Evolutionary conservation across 495 filamentous ascomycete species (phyloP).

Genomic region (Aspergillus baeticus): DNA sequence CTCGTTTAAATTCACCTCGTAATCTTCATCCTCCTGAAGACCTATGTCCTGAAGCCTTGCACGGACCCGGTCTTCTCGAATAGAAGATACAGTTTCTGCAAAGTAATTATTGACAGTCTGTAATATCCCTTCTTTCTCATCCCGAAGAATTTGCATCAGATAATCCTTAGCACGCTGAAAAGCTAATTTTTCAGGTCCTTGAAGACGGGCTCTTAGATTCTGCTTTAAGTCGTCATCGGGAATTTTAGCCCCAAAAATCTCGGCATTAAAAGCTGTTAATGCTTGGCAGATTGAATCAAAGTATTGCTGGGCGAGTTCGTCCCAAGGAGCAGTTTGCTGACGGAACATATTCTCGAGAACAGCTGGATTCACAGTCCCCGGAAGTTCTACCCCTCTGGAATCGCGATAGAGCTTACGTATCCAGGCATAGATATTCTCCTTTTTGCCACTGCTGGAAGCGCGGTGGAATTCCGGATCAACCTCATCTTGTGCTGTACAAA

Average conservation of each 20-base stretch:
- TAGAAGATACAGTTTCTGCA: conserved; percentile 25
- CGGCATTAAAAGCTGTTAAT: conserved; percentile 6
- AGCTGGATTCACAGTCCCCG: conserved; percentile 35
- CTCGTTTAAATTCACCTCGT: not conserved
- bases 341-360: conserved; percentile 34
- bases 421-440: conserved; percentile 27
- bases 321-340: conserved; percentile 34
- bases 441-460: no score
- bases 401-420: conserved; percentile 29
- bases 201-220: not conserved
- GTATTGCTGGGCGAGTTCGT: conserved; percentile 24
- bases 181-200: not conserved
- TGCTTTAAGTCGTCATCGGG: conserved; percentile 8
- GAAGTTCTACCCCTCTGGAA: conserved; percentile 35
- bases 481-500: conserved; percentile 17
- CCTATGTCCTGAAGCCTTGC: not conserved
- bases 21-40: no score
- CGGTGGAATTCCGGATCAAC: conserved; percentile 17
- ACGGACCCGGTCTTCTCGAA: conserved; percentile 22
- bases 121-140: conserved; percentile 34
- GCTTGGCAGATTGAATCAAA: conserved; percentile 12
- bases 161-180: no score
- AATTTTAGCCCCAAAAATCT: not conserved
- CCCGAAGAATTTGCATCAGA: conserved; percentile 29
- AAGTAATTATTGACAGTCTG: conserved; percentile 38